Evolutionary conservation across 208 protist species (phyloP).

Genomic region (Entamoeba invadens): DNA sequence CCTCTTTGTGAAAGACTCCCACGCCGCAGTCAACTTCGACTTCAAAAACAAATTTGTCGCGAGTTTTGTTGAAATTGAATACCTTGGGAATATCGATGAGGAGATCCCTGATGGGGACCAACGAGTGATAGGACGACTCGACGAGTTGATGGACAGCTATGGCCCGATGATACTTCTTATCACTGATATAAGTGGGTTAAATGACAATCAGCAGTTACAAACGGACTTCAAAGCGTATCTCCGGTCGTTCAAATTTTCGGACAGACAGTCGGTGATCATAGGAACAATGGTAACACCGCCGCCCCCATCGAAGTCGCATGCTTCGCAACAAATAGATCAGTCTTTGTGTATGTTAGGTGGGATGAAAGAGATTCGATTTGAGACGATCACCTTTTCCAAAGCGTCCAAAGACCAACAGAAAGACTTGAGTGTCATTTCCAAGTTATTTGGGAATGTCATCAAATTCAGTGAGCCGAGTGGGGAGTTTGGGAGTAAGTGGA

Average conservation of each 20-base stretch:
- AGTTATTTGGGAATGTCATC: background rate
- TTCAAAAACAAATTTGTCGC: background rate
- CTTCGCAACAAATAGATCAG: background rate
- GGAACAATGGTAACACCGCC: background rate
- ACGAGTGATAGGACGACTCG: background rate
- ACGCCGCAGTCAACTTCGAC: background rate
- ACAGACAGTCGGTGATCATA: background rate
- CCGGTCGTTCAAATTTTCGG: background rate
- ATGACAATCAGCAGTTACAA: background rate
- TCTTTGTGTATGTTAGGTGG: background rate
- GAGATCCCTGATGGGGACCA: background rate
- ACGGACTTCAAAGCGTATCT: background rate
- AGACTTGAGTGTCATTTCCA: background rate
- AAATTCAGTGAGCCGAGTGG: background rate
- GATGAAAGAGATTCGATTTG: background rate
- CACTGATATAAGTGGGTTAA: background rate
- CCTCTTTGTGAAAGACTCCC: background rate
- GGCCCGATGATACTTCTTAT: background rate
- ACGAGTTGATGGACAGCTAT: background rate
- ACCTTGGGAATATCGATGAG: background rate
- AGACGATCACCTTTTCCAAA: background rate
- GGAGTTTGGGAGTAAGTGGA: background rate
- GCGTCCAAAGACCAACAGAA: background rate
- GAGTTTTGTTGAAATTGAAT: background rate
- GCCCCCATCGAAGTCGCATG: background rate